Conservation (phyloP, 768 basidiomycete species). For the Tylopilus subfusipes region DNA sequence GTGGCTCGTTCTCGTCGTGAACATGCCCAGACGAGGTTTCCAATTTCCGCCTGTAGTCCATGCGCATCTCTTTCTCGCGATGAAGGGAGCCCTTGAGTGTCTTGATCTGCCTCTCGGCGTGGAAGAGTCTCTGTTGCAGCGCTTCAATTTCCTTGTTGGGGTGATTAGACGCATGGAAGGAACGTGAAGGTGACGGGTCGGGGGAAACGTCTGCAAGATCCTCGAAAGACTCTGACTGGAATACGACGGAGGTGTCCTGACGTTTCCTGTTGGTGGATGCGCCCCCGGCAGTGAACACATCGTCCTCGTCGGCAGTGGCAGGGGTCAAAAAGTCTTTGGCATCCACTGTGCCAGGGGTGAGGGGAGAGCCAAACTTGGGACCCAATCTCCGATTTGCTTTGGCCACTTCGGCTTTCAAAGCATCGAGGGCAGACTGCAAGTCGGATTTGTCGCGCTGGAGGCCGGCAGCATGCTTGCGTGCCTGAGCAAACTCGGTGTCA, state of each 20-base stretch:
- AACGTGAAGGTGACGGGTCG: constrained; percentile 56
- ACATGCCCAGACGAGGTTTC: constrained; percentile 38
- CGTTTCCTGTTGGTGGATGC: constrained; percentile 62
- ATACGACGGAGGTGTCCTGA: constrained; percentile 46
- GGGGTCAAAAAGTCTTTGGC: constrained; percentile 55
- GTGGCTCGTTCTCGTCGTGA: constrained; percentile 37
- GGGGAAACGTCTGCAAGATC: constrained; percentile 54
- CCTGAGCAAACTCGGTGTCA: constrained; percentile 91
- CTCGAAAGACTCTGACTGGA: constrained; percentile 45
- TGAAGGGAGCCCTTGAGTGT: constrained; percentile 77
- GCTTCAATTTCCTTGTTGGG: constrained; percentile 80
- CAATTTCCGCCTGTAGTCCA: constrained; percentile 59
- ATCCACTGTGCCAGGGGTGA: constrained; percentile 58
- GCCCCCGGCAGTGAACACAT: constrained; percentile 63
- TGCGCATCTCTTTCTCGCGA: constrained; percentile 79
- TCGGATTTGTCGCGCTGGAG: constrained; percentile 92
- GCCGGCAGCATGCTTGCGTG: constrained; percentile 82
- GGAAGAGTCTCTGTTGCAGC: constrained; percentile 75
- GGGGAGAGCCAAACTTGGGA: constrained; percentile 66
- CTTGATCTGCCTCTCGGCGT: constrained; percentile 81
- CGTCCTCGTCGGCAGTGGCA: constrained; percentile 50
- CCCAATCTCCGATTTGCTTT: constrained; percentile 56
- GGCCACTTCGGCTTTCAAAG: constrained; percentile 66
- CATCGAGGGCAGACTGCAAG: constrained; percentile 76
- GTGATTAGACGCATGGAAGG: constrained; percentile 70